These are phyloP conservation scores for Meira nashicola DNA, from an alignment of 1,284 basidiomycete genomes.

Conservation along the genomic window DNA sequence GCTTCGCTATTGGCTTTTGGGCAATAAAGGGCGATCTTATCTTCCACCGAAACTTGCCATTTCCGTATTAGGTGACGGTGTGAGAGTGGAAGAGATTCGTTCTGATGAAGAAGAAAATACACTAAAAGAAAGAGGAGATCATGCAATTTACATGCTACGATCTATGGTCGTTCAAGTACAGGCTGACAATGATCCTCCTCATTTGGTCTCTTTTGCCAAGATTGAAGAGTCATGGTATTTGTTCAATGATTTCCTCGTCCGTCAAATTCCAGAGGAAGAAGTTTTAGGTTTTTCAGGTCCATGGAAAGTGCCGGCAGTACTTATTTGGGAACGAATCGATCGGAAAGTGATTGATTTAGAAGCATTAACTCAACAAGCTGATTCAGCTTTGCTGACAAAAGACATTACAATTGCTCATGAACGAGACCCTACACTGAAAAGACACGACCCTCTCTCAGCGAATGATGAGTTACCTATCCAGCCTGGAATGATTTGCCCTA, in stretches of 20 bases:
- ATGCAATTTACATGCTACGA: slow-evolving; percentile 57
- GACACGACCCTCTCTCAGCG: slow-evolving; percentile 59
- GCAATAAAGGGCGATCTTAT: slow-evolving; percentile 1
- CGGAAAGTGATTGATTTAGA: slow-evolving; percentile 63
- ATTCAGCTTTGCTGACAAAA: slow-evolving; percentile 64
- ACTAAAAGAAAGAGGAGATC: slow-evolving; percentile 9
- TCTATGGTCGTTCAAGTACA: slow-evolving; percentile 77
- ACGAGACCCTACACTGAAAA: slow-evolving; percentile 68
- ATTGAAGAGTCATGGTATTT: slow-evolving; percentile 69
- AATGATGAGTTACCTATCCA: slow-evolving; percentile 73
- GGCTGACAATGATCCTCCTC: slow-evolving; percentile 69
- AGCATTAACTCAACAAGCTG: slow-evolving; percentile 60
- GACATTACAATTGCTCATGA: slow-evolving; percentile 70
- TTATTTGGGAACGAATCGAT: slow-evolving; percentile 80
- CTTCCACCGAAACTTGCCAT: slow-evolving; percentile 43
- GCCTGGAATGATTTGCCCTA: slow-evolving; percentile 76
- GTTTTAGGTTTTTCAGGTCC: slow-evolving; percentile 76
- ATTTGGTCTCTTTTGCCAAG: slow-evolving; percentile 85
- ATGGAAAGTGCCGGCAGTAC: slow-evolving; percentile 91
- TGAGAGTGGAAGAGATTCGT: slow-evolving; percentile 47
- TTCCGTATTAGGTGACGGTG: slow-evolving; percentile 26
- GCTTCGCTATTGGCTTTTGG: slow-evolving; percentile 66
- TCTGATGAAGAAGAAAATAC: slow-evolving; percentile 6
- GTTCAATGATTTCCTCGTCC: slow-evolving; percentile 95
- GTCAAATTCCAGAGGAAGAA: slow-evolving; percentile 75